Conservation (phyloP, 352 stramenopile species). For the Lagenidium sp. region DNA sequence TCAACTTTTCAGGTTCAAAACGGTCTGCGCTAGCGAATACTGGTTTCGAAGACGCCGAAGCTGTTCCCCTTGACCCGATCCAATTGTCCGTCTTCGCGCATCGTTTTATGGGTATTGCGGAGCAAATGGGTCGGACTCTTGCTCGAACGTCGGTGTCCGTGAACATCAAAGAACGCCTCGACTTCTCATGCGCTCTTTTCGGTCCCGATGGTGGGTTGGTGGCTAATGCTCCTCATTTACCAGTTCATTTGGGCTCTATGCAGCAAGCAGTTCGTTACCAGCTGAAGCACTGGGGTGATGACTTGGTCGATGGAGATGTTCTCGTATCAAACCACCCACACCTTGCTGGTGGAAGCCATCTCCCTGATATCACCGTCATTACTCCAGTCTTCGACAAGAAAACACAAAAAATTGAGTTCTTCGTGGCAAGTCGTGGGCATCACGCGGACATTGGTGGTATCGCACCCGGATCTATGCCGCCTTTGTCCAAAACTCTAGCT, state of each 20-base stretch:
- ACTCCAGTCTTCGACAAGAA: constrained; percentile 96
- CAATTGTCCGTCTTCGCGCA: constrained; percentile 96
- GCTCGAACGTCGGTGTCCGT: constrained; percentile 95
- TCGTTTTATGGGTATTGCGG: constrained; percentile 99
- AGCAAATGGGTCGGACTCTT: constrained; percentile 98
- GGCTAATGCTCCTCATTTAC: constrained; percentile 98
- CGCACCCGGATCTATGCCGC: constrained; percentile 92
- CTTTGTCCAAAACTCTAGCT: constrained; percentile 91
- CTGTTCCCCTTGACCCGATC: constrained; percentile 89
- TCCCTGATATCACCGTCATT: constrained; percentile 99
- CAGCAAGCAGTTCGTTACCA: constrained; percentile 96
- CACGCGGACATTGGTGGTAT: constrained; percentile 98
- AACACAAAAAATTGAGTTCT: constrained; percentile 93
- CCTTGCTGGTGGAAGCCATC: constrained; percentile 93
- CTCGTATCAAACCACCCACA: constrained; percentile 99
- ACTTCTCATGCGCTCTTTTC: constrained; percentile 99
- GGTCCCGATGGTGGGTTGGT: constrained; percentile 97
- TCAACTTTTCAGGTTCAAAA: constrained; percentile 47
- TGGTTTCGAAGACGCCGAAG: constrained; percentile 18
- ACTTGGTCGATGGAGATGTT: constrained; percentile 95
- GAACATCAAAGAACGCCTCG: constrained; percentile 99
- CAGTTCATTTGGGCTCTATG: constrained; percentile 98
- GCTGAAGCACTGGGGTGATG: constrained; percentile 82
- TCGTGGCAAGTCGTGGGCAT: constrained; percentile 96
- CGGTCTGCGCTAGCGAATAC: constrained; percentile 16